A percentile compares a stretch with the other conserved stretches of the same genome.
Evolutionary conservation across 306 rosid genomes (phyloP).

Genomic region (Rosa chinensis): DNA sequence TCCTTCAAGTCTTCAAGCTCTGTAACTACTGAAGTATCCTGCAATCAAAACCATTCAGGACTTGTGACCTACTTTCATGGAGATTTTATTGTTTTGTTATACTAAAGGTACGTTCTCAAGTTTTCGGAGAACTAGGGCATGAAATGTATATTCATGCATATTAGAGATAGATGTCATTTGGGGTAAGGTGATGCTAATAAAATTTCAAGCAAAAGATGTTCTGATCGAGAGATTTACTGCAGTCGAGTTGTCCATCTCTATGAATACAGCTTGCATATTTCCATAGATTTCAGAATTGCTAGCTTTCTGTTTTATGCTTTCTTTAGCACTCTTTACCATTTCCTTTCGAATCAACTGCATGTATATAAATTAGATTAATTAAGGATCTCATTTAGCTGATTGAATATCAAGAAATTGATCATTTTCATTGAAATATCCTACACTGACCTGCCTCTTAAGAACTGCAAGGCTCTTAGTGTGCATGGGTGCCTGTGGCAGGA

Average conservation of each 20-base stretch:
- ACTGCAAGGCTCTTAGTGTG: conserved; percentile 89
- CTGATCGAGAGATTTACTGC: neutral
- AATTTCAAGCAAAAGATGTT: conserved; percentile 1
- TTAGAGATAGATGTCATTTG: neutral
- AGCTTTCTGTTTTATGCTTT: conserved; percentile 61
- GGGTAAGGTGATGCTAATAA: neutral
- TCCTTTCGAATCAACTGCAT: conserved; percentile 61
- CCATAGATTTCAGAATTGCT: conserved; percentile 78
- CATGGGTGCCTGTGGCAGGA: conserved; percentile 94
- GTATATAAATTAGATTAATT: conserved; percentile 1
- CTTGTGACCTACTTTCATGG: conserved; percentile 1
- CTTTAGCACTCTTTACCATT: conserved; percentile 84
- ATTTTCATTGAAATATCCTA: neutral
- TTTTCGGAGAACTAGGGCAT: neutral
- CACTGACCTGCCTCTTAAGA: conserved; percentile 68
- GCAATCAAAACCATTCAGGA: conserved; percentile 31
- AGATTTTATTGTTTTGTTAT: neutral
- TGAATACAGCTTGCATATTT: conserved; percentile 75
- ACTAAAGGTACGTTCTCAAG: neutral
- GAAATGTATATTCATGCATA: no score
- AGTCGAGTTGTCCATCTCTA: conserved; percentile 60
- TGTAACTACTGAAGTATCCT: conserved; percentile 52
- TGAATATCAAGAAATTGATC: neutral
- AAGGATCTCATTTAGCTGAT: conserved; percentile 12
- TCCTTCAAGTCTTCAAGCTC: conserved; percentile 76